Conservation (phyloP, 805 yeast genomes). For the Yarrowia sp. region DNA sequence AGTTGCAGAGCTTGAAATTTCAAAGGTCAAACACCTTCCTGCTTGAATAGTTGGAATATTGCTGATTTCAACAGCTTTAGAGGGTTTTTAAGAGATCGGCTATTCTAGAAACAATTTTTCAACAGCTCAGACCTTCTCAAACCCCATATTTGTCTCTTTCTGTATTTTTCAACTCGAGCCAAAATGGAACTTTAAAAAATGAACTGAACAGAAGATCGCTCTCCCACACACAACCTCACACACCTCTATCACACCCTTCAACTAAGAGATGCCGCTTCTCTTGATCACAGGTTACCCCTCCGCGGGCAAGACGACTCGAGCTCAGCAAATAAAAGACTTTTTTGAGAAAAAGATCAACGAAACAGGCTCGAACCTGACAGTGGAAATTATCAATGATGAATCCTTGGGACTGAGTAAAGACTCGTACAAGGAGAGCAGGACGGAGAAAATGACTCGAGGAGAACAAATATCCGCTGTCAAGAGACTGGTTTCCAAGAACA, state of each 20-base stretch:
- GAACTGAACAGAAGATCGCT: neutral
- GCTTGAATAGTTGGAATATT: too few species aligned
- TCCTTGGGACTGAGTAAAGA: constrained; percentile 66
- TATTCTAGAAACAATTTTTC: too few species aligned
- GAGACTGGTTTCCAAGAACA: constrained; percentile 65
- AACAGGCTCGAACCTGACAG: constrained; percentile 55
- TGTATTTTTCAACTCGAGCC: neutral
- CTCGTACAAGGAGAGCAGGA: constrained; percentile 65
- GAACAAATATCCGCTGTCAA: constrained; percentile 86
- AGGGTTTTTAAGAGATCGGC: too few species aligned
- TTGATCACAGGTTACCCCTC: constrained; percentile 82
- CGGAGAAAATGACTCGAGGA: constrained; percentile 81
- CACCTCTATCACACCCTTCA: neutral
- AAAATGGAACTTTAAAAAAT: neutral
- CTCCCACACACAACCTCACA: neutral
- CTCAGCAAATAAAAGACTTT: constrained; percentile 54
- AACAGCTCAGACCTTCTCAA: too few species aligned
- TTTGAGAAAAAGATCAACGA: constrained; percentile 46
- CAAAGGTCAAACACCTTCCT: too few species aligned
- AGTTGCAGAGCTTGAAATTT: neutral
- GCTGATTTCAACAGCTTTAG: too few species aligned
- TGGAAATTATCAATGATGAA: constrained; percentile 75
- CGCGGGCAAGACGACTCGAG: constrained; percentile 79
- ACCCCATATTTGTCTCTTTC: neutral
- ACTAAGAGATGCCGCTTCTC: constrained; percentile 71